These are phyloP conservation scores for Vaccinium darrowii DNA, from an alignment of 148 eudicot genomes.

Conservation along the genomic window DNA sequence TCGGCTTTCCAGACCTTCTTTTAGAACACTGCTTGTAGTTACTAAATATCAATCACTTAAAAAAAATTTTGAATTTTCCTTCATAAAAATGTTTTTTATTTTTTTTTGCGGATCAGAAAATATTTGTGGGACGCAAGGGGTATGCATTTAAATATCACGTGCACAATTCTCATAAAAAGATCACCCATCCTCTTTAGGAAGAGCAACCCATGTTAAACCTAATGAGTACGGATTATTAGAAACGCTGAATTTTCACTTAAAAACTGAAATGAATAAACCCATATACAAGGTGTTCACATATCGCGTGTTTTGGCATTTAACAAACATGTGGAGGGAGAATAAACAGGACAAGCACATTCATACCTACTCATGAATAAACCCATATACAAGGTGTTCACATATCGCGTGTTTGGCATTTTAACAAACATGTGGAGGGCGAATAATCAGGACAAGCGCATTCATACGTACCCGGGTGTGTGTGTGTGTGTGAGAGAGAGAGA, in stretches of 20 bases:
- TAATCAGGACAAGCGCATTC: not conserved
- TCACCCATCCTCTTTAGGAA: not conserved
- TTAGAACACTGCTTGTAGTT: not conserved
- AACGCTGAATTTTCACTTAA: not conserved
- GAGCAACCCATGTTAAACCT: not conserved
- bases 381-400: not conserved
- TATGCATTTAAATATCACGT: not conserved
- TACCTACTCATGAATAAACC: not conserved
- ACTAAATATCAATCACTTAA: not conserved
- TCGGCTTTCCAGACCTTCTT: too few relatives aligned
- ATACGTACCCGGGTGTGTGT: not conserved
- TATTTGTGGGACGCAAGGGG: not conserved
- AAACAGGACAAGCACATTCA: not conserved
- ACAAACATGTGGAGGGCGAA: slow-evolving; percentile 13
- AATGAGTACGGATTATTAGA: not conserved
- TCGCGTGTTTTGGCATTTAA: not conserved
- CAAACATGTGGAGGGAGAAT: slow-evolving; percentile 11
- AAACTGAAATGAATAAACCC: not conserved
- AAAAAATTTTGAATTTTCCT: not conserved
- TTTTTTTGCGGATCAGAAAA: not conserved
- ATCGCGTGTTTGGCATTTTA: not conserved
- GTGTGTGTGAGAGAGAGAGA: not conserved
- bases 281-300: not conserved
- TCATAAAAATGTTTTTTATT: not conserved
- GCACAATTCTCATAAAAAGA: not conserved